These are phyloP conservation scores for Chlorella vulgaris DNA, from an alignment of 139 green algal genomes.

Conservation along the genomic window DNA sequence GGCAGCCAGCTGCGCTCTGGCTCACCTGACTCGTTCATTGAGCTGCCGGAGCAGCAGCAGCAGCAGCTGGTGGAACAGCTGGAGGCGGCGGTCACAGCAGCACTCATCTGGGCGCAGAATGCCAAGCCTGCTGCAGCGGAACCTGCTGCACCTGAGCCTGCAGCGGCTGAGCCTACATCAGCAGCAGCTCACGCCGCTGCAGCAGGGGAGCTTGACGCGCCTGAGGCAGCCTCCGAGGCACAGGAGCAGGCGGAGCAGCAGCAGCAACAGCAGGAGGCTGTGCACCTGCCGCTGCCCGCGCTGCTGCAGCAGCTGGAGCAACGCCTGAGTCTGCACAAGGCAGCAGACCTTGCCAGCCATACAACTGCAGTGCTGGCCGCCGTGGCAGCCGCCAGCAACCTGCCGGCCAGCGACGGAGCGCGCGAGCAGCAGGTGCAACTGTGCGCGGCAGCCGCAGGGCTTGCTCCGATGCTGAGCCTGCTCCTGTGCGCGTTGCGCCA, in stretches of 20 bases:
- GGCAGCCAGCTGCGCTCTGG: not conserved
- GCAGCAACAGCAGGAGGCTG: constrained; percentile 5
- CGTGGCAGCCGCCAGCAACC: constrained; percentile 10
- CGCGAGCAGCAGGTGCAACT: not conserved
- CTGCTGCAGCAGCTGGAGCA: constrained; percentile 29
- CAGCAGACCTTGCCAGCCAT: constrained; percentile 8
- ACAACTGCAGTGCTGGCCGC: not conserved
- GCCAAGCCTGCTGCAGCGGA: not conserved
- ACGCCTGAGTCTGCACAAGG: constrained; percentile 7
- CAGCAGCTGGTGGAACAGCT: constrained; percentile 33
- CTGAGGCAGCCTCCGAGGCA: not conserved
- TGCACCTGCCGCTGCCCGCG: constrained; percentile 13
- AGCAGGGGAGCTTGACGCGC: not conserved
- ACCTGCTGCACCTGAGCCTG: not conserved
- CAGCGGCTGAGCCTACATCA: not conserved
- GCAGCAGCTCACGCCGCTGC: constrained; percentile 2
- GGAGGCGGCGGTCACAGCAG: constrained; percentile 49
- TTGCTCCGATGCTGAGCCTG: constrained; percentile 61
- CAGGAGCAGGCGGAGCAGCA: not conserved
- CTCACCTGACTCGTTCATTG: not conserved
- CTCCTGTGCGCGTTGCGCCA: constrained; percentile 50
- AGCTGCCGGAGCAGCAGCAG: not conserved
- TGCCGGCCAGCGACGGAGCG: not conserved
- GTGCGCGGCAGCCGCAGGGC: constrained; percentile 18
- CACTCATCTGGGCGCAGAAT: constrained; percentile 76